Conservation (phyloP, 371 early-diverging fungal species). For the Apophysomyces variabilis region DNA sequence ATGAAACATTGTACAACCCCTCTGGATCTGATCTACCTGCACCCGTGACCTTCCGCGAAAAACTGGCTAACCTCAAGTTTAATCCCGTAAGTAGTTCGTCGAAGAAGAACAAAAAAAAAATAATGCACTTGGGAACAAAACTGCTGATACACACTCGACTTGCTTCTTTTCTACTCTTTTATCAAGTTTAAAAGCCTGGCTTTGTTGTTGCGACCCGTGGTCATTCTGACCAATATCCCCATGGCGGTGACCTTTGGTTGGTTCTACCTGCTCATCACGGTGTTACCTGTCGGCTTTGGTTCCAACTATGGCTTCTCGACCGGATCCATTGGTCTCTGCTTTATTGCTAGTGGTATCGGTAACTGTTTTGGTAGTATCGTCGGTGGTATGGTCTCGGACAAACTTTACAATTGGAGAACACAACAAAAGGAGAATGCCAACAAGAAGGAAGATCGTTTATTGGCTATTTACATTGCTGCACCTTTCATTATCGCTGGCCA, state of each 20-base stretch:
- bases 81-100: slow-evolving; percentile 37
- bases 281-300: slow-evolving; percentile 45
- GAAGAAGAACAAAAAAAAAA: background rate
- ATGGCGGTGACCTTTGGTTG: slow-evolving; percentile 48
- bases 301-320: slow-evolving; percentile 47
- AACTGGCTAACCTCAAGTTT: slow-evolving; percentile 28
- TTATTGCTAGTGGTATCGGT: slow-evolving; percentile 55
- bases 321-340: slow-evolving; percentile 53
- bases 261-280: slow-evolving; percentile 54
- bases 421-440: background rate
- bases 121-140: background rate
- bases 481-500: slow-evolving; percentile 30
- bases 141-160: background rate
- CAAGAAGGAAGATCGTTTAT: slow-evolving; percentile 23
- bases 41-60: background rate
- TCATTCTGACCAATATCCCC: slow-evolving; percentile 30
- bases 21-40: slow-evolving; percentile 3
- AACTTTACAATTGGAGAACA: slow-evolving; percentile 26
- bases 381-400: slow-evolving; percentile 45
- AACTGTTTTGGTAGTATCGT: slow-evolving; percentile 45
- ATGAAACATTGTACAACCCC: slow-evolving; percentile 55
- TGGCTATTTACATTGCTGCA: slow-evolving; percentile 31
- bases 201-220: slow-evolving; percentile 26
- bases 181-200: slow-evolving; percentile 34
- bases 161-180: slow-evolving; percentile 3